phyloP scores from a whole-genome alignment of 2,329 filamentous ascomycete species.

The Hypoxylon sp. region DNA sequence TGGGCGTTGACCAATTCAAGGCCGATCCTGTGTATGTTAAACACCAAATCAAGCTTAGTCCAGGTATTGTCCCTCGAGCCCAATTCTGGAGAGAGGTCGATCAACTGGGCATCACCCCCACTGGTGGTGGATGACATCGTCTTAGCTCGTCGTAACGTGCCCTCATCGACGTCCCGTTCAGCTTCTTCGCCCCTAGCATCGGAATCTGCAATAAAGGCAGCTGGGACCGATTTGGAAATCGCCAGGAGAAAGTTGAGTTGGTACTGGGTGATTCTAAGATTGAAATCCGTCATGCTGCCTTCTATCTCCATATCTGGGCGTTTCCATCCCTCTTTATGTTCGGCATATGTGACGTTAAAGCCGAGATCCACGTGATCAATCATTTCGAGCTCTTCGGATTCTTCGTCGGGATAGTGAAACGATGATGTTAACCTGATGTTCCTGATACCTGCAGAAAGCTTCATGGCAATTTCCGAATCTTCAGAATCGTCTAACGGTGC shows the following conservation, averaged over 20 bases:
- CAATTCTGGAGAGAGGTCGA: constrained; percentile 77
- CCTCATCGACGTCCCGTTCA: constrained; percentile 77
- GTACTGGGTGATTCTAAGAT: constrained; percentile 87
- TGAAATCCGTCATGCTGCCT: constrained; percentile 92
- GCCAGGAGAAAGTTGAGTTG: constrained; percentile 92
- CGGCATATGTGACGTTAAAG: constrained; percentile 91
- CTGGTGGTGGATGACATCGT: constrained; percentile 57
- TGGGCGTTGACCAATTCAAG: constrained; percentile 86
- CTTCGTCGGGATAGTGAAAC: constrained; percentile 80
- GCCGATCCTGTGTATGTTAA: constrained; percentile 88
- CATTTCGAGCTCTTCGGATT: constrained; percentile 89
- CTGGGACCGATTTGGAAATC: constrained; percentile 87
- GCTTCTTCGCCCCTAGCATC: constrained; percentile 80
- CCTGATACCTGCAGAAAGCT: constrained; percentile 88
- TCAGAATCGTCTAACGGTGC: constrained; percentile 83
- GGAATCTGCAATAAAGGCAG: constrained; percentile 82
- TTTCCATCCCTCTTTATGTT: constrained; percentile 81
- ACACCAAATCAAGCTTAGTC: constrained; percentile 94
- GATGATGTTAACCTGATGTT: constrained; percentile 92
- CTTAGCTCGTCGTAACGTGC: constrained; percentile 62
- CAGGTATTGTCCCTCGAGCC: constrained; percentile 77
- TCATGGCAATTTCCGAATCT: constrained; percentile 82
- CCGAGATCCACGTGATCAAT: constrained; percentile 97
- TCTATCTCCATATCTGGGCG: constrained; percentile 93
- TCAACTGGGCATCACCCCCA: constrained; percentile 56